Evolutionary conservation across 2,329 filamentous ascomycete species (phyloP), one percentile per base, ranked within the genome.

Genomic region (Westerdykella sp.): DNA sequence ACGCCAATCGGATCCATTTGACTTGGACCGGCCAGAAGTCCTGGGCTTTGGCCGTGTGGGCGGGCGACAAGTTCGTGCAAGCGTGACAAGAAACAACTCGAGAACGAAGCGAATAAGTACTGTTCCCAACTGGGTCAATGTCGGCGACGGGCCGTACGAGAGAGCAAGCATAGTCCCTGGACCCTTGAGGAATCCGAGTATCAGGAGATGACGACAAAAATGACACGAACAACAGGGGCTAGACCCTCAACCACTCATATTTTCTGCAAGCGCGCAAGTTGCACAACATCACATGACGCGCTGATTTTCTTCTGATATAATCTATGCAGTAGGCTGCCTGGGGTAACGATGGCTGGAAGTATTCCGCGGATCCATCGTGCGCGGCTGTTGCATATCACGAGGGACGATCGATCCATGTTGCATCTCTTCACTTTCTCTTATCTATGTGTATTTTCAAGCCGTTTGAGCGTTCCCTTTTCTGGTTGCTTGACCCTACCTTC

Each of bases 1-100:
- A 28, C 60, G 65, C 12, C 63, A 68, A 34, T 67, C 64, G 1
- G 66, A 69, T 43, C 66, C 66, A 1, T 69, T 69, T 36, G 66
- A 69, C 43, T 59, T 69, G 12, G 66, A 69, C 41, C 53, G 63
- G 11, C 66, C 66, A 9, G 66, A 69, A 44, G 59, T 69, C 7
- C 51, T 69, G 7, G 59, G 61, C 1, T 64, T 67, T 37, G 56
- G 61, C 4, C 51, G 48, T 34, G 55, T 63, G 13, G 46, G 53
- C 34, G 57, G 55, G 11, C 51, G 57, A 7, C 50, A 61, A 39
- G 59, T 65, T 25, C 50, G 53, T 21, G 57, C 48, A 2, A 65
- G 59, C 39, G 50, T 65, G 11, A 59, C 56, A 7, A 49, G 61
- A 30, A 54, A 60, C 38, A 50, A 52, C 6, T 59, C 59, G 13